These are phyloP conservation scores for Vigna unguiculata DNA, from an alignment of 306 rosid genomes.

Conservation along the genomic window DNA sequence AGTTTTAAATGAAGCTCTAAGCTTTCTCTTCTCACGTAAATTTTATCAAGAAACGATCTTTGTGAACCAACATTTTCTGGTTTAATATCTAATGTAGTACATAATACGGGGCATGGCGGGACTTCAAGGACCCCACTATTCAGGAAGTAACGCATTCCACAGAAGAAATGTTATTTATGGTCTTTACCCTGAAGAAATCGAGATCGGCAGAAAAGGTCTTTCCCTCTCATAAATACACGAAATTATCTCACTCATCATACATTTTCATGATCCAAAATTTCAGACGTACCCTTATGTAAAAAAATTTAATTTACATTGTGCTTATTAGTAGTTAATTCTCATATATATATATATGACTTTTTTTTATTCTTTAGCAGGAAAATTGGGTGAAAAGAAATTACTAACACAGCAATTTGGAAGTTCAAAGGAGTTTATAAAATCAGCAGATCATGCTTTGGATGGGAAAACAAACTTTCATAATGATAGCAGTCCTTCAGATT, in stretches of 20 bases:
- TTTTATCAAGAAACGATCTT: neutral
- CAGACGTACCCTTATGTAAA: neutral
- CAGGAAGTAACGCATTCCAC: conserved; percentile 68
- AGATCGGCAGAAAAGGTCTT: conserved; percentile 42
- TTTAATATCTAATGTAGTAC: conserved; percentile 39
- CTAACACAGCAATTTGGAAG: conserved; percentile 52
- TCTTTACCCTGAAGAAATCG: conserved; percentile 43
- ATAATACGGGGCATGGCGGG: conserved; percentile 56
- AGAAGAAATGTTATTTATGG: conserved; percentile 75
- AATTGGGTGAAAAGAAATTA: conserved; percentile 37
- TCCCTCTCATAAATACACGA: neutral
- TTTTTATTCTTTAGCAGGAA: conserved; percentile 38
- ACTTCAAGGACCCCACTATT: conserved; percentile 62
- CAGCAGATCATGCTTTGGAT: conserved; percentile 54
- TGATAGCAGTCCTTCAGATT: conserved; percentile 21
- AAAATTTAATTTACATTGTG: neutral
- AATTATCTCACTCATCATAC: neutral
- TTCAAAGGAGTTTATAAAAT: conserved; percentile 55
- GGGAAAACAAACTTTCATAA: conserved; percentile 29
- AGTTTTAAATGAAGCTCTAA: conserved; percentile 1
- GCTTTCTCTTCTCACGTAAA: neutral
- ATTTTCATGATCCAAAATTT: conserved; percentile 6
- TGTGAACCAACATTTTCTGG: conserved; percentile 6
- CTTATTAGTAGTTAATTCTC: neutral
- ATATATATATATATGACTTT: neutral